Evolutionary conservation across 2,329 filamentous ascomycete species (phyloP), one percentile per base, ranked within the genome.

Genomic region (Botrytis squamosa): DNA sequence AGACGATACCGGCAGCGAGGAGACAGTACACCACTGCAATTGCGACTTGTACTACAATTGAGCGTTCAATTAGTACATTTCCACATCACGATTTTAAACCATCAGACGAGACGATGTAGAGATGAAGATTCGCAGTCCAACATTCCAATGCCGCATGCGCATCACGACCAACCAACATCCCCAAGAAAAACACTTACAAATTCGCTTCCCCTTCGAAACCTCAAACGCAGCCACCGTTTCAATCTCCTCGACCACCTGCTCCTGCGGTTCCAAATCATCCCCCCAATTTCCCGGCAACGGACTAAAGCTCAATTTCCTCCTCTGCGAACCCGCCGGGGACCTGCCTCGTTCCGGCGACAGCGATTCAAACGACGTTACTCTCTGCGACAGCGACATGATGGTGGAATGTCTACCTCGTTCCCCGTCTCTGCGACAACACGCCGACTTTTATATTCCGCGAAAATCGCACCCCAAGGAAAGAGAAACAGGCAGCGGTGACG

Each of bases 1-100:
- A 96, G 29, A 96, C 89, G 59, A 94, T 85, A 1, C 93, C 95
- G 7, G 94, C 91, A 10, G 92, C 90, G 75, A 97, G 86, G 52
- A 95, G 87, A 82, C 92, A 95, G 81, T 92, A 93, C 18, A 93
- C 78, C 1, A 93, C 89, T 9, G 90, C 91, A 65, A 88, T 84
- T 59, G 83, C 83, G n/a, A 95, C 88, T 83, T 95, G 93, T 25
- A 88, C 91, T 93, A 78, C 64, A 46, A 25, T 40, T 29, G 52
- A 33, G 66, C 78, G 46, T 74, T 72, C 40, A 70, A 66, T 63
- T 70, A 71, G 70, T 59, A 59, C 10, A 33, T 33, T 33, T 22
- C 20, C 10, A 14, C 25, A 33, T 10, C 14, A 42, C 10, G 1
- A 12, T 57, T n/a, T 6, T 4, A 25, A 9, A 57, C 42, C 38